Evolutionary conservation across 2,329 filamentous ascomycete genomes (phyloP).

Genomic region (Rutstroemia sydowiana): DNA sequence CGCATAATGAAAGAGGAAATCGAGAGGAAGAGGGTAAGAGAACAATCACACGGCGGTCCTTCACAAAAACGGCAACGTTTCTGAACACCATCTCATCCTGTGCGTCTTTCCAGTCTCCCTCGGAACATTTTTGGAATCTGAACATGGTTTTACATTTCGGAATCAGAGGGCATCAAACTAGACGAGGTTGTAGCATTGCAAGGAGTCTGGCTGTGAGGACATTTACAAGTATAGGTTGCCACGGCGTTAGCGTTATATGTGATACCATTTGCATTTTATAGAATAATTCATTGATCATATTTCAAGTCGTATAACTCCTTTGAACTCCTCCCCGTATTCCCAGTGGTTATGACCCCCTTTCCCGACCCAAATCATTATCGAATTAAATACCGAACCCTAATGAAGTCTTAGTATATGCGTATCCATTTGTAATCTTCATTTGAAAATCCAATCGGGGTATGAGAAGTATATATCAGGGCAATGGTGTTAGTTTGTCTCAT

Average conservation of each 20-base stretch:
- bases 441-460: slow-evolving; percentile 12
- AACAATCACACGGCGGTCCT: slow-evolving; percentile 19
- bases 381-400: no score
- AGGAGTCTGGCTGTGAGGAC: slow-evolving; percentile 15
- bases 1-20: slow-evolving; percentile 83
- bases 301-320: neutral
- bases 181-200: slow-evolving; percentile 2
- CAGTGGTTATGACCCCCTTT: neutral
- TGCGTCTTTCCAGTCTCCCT: no score
- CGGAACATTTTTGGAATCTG: no score
- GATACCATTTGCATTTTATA: slow-evolving; percentile 25
- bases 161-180: neutral
- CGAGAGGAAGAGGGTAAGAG: slow-evolving; percentile 58
- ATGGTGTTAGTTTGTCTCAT: slow-evolving; percentile 98
- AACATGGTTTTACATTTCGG: no score
- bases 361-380: neutral
- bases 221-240: slow-evolving; percentile 1
- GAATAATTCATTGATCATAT: slow-evolving; percentile 4
- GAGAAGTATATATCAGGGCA: slow-evolving; percentile 57
- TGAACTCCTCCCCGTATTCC: neutral
- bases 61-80: slow-evolving; percentile 8
- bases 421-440: no score
- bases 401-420: no score
- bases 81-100: no score
- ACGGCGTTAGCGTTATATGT: slow-evolving; percentile 18